phyloP scores from a whole-genome alignment of 2,329 filamentous ascomycete species.

The Xylariales sp. region DNA sequence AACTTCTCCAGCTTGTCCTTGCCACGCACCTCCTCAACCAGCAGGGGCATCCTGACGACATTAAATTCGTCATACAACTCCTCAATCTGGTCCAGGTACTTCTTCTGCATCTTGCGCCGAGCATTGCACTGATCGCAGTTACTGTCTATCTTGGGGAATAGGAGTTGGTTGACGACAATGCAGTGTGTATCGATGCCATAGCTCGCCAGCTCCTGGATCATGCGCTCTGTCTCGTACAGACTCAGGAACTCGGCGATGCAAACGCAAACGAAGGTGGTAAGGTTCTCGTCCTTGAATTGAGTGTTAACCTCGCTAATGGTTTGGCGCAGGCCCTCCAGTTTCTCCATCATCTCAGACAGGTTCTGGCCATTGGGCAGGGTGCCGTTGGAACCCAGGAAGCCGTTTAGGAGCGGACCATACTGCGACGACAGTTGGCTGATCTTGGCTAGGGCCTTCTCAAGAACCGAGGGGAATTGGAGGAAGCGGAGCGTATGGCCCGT shows the following conservation, averaged over 20 bases:
- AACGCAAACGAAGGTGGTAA: constrained; percentile 97
- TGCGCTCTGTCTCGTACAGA: constrained; percentile 97
- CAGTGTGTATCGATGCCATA: constrained; percentile 95
- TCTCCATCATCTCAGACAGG: constrained; percentile 85
- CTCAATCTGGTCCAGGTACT: constrained; percentile 97
- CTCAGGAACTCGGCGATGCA: constrained; percentile 97
- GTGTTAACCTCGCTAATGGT: constrained; percentile 95
- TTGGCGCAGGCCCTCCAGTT: constrained; percentile 88
- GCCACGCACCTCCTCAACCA: constrained; percentile 92
- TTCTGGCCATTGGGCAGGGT: constrained; percentile 85
- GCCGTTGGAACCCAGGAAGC: constrained; percentile 75
- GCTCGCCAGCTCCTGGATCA: constrained; percentile 95
- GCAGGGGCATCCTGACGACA: constrained; percentile 94
- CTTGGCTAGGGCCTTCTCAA: constrained; percentile 98
- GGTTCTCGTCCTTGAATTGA: constrained; percentile 94
- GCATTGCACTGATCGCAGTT: constrained; percentile 94
- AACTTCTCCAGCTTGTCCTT: constrained; percentile 93
- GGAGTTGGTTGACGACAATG: constrained; percentile 96
- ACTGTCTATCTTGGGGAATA: constrained; percentile 84
- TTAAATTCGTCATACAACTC: constrained; percentile 99
- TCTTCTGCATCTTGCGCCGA: constrained; percentile 96
- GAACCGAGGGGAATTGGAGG: constrained; percentile 94
- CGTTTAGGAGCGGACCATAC: constrained; percentile 94
- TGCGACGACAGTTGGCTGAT: constrained; percentile 89
- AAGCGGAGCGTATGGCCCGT: constrained; percentile 98